phyloP scores from a whole-genome alignment of 148 eudicot genomes.

The Camellia japonica region DNA sequence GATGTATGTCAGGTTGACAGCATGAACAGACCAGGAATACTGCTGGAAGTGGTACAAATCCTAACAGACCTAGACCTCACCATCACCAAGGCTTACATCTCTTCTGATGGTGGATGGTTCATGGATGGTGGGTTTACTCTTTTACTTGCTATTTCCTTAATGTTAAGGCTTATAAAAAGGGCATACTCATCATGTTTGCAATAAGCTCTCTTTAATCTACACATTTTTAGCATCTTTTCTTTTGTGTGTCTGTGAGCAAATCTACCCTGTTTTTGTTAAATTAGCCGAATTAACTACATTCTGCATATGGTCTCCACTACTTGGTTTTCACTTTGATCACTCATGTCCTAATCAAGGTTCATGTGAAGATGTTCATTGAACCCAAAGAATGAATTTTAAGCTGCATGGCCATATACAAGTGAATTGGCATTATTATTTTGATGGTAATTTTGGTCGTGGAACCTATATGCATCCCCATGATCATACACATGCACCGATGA shows the following conservation, averaged over 20 bases:
- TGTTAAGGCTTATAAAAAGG: slow-evolving; percentile 10
- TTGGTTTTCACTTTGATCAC: background rate
- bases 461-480: background rate
- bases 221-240: background rate
- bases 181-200: background rate
- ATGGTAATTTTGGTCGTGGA: background rate
- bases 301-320: background rate
- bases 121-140: slow-evolving; percentile 67
- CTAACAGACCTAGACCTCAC: slow-evolving; percentile 71
- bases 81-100: slow-evolving; percentile 86
- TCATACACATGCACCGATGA: background rate
- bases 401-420: background rate
- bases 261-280: background rate
- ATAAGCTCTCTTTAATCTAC: background rate
- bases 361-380: background rate
- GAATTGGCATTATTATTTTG: background rate
- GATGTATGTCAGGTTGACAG: slow-evolving; percentile 66
- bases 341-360: background rate
- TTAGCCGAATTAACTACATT: background rate
- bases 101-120: slow-evolving; percentile 95
- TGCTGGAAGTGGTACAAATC: slow-evolving; percentile 82
- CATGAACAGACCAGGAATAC: slow-evolving; percentile 78
- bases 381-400: no score
- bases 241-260: background rate
- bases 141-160: background rate